phyloP scores from a whole-genome alignment of 805 yeast species.

The Alloascoidea hylecoeti region DNA sequence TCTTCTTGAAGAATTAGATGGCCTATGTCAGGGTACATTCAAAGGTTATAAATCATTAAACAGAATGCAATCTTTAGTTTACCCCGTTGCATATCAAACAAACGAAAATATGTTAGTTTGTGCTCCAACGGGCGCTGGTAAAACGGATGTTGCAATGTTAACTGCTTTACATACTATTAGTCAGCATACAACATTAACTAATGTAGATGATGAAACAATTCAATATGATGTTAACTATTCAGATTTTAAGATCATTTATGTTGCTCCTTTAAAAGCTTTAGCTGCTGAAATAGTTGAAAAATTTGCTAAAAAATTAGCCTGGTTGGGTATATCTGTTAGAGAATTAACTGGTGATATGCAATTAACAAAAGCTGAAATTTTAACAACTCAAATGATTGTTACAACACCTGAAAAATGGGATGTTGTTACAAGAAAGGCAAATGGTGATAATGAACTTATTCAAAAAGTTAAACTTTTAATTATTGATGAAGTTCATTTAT shows the following conservation, averaged over 20 bases:
- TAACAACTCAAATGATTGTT: conserved; percentile 75
- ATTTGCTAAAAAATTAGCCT: conserved; percentile 56
- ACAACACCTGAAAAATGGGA: conserved; percentile 98
- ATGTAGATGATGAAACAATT: conserved; percentile 30
- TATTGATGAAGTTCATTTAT: conserved; percentile 91
- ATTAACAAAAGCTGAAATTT: conserved; percentile 63
- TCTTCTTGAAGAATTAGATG: conserved; percentile 50
- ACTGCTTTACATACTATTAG: conserved; percentile 68
- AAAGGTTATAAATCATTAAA: conserved; percentile 64
- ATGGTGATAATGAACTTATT: conserved; percentile 76
- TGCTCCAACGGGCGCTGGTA: conserved; percentile 98
- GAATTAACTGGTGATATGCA: conserved; percentile 97
- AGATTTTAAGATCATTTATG: conserved; percentile 83
- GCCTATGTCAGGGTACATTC: conserved; percentile 74
- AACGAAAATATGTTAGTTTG: conserved; percentile 92
- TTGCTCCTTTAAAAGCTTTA: conserved; percentile 85
- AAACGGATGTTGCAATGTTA: conserved; percentile 82
- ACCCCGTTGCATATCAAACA: conserved; percentile 82
- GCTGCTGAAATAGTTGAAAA: conserved; percentile 97
- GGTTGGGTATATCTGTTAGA: conserved; percentile 78
- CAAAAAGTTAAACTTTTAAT: conserved; percentile 75
- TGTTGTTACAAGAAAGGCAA: conserved; percentile 88
- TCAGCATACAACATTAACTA: conserved; percentile 45
- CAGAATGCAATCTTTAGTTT: conserved; percentile 82
- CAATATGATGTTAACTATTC: conserved; percentile 57